These are phyloP conservation scores for Colletotrichum gloeosporioides DNA, from an alignment of 2,329 filamentous ascomycete species.

Conservation along the genomic window DNA sequence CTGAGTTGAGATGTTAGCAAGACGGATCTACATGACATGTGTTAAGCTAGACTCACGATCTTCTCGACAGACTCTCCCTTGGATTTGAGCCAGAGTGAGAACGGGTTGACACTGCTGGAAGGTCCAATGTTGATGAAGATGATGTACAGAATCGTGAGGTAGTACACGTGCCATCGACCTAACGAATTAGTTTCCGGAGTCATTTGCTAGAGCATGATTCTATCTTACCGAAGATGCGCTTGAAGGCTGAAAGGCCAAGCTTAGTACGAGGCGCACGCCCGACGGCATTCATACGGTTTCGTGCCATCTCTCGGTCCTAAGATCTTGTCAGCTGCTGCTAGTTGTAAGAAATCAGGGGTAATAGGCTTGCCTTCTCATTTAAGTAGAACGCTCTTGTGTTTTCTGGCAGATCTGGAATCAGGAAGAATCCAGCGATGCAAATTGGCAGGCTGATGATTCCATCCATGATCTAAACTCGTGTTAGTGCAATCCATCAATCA, in stretches of 20 bases:
- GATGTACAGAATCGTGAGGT: constrained; percentile 39
- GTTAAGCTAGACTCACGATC: constrained; percentile 44
- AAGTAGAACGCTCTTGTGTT: constrained; percentile 34
- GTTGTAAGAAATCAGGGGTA: rapidly evolving
- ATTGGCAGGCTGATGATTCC: constrained; percentile 47
- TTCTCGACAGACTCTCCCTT: constrained; percentile 53
- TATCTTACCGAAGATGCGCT: constrained; percentile 3
- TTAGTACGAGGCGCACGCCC: constrained; percentile 56
- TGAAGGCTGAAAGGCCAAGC: constrained; percentile 43
- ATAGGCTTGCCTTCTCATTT: constrained; percentile 1
- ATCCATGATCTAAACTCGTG: constrained; percentile 38
- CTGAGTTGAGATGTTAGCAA: not conserved
- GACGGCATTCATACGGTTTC: constrained; percentile 36
- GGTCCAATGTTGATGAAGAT: constrained; percentile 56
- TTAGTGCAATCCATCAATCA: not conserved
- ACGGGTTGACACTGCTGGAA: constrained; percentile 37
- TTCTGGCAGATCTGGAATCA: constrained; percentile 37
- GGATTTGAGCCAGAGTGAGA: constrained; percentile 45
- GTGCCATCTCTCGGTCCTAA: constrained; percentile 2
- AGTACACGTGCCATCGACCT: constrained; percentile 40
- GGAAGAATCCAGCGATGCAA: constrained; percentile 42
- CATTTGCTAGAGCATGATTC: too few species aligned
- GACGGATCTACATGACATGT: not conserved
- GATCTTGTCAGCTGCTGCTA: not conserved
- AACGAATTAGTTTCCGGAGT: not conserved